Evolutionary conservation across 345 rosid species (phyloP).

Genomic region (Combretum micranthum): DNA sequence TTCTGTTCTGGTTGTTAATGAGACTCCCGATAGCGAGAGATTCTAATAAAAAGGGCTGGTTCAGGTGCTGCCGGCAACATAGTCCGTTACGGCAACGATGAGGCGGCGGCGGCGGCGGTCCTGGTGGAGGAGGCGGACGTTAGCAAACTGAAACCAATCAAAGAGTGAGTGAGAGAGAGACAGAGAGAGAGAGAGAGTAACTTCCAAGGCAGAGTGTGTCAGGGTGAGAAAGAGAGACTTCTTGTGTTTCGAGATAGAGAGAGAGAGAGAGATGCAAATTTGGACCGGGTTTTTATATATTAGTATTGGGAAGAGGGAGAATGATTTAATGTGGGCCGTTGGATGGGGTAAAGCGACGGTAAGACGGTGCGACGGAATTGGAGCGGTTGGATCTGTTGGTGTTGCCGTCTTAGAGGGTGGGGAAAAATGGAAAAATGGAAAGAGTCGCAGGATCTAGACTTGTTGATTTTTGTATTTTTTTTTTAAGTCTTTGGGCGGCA

Average conservation of each 20-base stretch:
- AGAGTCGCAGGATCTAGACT: constrained; percentile 39
- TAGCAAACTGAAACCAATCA: constrained; percentile 16
- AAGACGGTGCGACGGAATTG: constrained; percentile 39
- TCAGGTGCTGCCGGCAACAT: constrained; percentile 38
- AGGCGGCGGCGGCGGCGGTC: constrained; percentile 27
- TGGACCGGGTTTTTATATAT: constrained; percentile 34
- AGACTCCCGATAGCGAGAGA: constrained; percentile 44
- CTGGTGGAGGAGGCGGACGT: constrained; percentile 28
- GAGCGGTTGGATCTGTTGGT: constrained; percentile 24
- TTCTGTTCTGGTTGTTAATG: constrained; percentile 5
- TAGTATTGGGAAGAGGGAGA: constrained; percentile 17
- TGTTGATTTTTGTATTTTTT: constrained; percentile 23
- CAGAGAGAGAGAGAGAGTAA: constrained; percentile 5
- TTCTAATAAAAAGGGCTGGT: constrained; percentile 25
- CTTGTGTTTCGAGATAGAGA: constrained; percentile 4
- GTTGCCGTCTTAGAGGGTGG: constrained; percentile 36
- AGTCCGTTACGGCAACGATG: constrained; percentile 25
- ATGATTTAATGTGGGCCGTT: constrained; percentile 41
- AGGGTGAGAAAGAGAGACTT: background rate
- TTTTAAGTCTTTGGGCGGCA: constrained; percentile 54
- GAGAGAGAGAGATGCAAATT: background rate
- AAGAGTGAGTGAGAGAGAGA: background rate
- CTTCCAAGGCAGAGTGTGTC: no score
- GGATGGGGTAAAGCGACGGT: constrained; percentile 33
- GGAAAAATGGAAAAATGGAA: no score